phyloP scores from a whole-genome alignment of 208 protist species.

The Crithidia mellificae region DNA sequence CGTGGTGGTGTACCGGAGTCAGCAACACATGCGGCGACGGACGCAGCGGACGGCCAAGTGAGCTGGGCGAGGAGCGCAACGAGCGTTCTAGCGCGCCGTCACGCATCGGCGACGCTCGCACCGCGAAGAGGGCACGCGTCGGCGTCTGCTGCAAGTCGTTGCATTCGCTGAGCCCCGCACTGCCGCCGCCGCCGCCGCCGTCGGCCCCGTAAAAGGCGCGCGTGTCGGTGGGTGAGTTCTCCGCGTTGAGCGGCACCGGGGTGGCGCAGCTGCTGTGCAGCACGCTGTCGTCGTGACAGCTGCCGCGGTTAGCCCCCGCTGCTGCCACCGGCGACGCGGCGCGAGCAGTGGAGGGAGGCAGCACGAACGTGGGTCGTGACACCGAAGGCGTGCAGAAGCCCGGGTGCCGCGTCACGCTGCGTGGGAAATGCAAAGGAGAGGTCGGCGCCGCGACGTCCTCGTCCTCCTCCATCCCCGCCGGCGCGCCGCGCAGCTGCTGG shows the following conservation, averaged over 20 bases:
- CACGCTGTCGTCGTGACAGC: no score
- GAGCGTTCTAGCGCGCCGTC: not conserved
- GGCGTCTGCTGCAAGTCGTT: not conserved
- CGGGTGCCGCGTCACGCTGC: not conserved
- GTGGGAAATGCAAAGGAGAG: slow-evolving; percentile 2
- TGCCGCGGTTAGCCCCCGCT: no score
- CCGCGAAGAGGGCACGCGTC: not conserved
- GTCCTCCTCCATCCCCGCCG: not conserved
- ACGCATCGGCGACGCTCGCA: not conserved
- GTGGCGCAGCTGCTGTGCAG: slow-evolving; percentile 10
- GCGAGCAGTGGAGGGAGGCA: not conserved
- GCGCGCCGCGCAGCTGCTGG: no score
- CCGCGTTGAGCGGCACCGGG: not conserved
- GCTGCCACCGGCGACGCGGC: not conserved
- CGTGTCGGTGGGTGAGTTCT: not conserved
- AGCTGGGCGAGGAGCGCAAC: not conserved
- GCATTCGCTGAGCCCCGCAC: not conserved
- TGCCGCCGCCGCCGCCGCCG: not conserved
- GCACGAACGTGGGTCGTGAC: not conserved
- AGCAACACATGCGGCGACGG: slow-evolving; percentile 8
- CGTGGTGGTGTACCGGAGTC: slow-evolving; percentile 27
- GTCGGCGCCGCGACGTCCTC: not conserved
- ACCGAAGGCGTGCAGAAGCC: slow-evolving; percentile 1
- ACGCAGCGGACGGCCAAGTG: not conserved
- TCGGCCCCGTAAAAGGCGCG: not conserved